A percentile compares a stretch with the other conserved stretches of the same genome.
Evolutionary conservation across 805 yeast genomes (phyloP).

Genomic region (Lipomyces starkeyi): DNA sequence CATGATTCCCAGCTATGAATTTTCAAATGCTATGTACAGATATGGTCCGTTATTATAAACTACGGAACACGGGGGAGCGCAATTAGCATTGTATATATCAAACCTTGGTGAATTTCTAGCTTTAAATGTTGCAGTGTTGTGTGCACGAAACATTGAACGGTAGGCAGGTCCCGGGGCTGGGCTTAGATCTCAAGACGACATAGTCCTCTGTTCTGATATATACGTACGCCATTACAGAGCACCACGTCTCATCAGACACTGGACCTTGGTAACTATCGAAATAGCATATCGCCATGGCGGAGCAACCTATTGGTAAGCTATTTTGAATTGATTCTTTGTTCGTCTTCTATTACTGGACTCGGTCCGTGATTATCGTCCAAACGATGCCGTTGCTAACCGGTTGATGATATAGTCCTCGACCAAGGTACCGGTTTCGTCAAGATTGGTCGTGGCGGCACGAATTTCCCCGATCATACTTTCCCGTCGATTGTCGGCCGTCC

Average conservation of each 20-base stretch:
- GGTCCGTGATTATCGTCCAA: background rate
- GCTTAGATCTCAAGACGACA: background rate
- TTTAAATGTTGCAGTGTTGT: background rate
- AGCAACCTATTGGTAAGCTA: constrained; percentile 46
- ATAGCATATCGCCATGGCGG: constrained; percentile 39
- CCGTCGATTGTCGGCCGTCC: constrained; percentile 99
- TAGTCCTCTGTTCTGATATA: background rate
- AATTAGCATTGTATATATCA: background rate
- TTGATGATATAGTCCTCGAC: constrained; percentile 72
- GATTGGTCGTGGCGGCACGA: constrained; percentile 89
- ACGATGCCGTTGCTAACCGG: constrained; percentile 3
- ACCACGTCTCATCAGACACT: background rate
- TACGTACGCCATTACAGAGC: background rate
- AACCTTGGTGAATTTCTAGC: background rate
- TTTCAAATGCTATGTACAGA: too few relatives aligned
- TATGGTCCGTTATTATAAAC: too few relatives aligned
- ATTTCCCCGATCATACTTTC: constrained; percentile 95
- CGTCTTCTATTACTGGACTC: background rate
- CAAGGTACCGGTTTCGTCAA: constrained; percentile 92
- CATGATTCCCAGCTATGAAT: too few relatives aligned
- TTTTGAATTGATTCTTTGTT: background rate
- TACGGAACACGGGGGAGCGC: too few relatives aligned
- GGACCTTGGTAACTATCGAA: background rate
- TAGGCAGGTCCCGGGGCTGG: background rate
- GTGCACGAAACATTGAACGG: background rate